Conservation (phyloP, 1,284 basidiomycete genomes). For the Boletus calvinii region DNA sequence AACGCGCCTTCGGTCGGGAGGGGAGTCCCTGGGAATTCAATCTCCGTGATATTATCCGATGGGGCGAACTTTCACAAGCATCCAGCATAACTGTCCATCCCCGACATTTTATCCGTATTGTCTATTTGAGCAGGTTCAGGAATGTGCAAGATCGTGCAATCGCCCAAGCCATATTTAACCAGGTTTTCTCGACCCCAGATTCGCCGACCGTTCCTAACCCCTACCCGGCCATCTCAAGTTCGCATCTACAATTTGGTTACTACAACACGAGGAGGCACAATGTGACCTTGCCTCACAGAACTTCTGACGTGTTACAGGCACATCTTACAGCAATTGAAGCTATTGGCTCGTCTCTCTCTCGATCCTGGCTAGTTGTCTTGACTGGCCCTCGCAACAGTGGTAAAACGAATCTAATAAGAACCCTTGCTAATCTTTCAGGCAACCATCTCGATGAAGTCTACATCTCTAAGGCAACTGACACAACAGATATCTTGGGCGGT, state of each 20-base stretch:
- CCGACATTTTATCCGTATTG: constrained; percentile 49
- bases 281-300: constrained; percentile 38
- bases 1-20: constrained; percentile 73
- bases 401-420: constrained; percentile 77
- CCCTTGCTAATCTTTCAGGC: constrained; percentile 74
- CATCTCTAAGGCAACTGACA: constrained; percentile 88
- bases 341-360: constrained; percentile 70
- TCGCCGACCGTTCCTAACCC: constrained; percentile 17
- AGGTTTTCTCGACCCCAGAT: constrained; percentile 50
- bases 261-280: constrained; percentile 53
- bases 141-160: constrained; percentile 61
- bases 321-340: constrained; percentile 76
- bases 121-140: constrained; percentile 90
- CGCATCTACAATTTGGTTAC: constrained; percentile 75
- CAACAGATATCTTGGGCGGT: constrained; percentile 91
- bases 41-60: constrained; percentile 91
- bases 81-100: constrained; percentile 47
- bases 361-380: constrained; percentile 88
- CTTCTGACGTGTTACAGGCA: constrained; percentile 55
- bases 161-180: constrained; percentile 63
- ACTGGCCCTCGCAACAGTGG: constrained; percentile 77
- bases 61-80: constrained; percentile 66
- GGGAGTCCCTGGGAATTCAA: constrained; percentile 99
- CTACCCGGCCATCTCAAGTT: constrained; percentile 45
- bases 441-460: constrained; percentile 71